A percentile compares a stretch with the other conserved stretches of the same genome.
phyloP scores from a whole-genome alignment of 257 asterid species.

The Anisodus tanguticus region DNA sequence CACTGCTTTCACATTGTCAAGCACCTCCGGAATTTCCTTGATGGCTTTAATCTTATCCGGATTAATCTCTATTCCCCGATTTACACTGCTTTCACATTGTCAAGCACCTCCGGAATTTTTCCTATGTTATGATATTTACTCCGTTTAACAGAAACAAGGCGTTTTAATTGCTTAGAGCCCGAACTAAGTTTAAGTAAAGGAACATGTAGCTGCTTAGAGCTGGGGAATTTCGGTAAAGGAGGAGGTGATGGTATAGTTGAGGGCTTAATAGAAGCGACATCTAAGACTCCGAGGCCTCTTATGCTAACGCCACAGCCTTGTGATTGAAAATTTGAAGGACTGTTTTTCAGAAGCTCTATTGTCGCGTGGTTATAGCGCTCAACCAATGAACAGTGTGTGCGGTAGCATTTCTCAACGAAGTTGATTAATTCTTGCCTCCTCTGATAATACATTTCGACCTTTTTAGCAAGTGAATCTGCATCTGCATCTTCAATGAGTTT shows the following conservation, averaged over 20 bases:
- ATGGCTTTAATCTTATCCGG: too few species aligned
- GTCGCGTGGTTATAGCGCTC: conserved; percentile 50
- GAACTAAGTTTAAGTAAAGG: conserved; percentile 52
- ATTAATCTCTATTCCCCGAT: too few species aligned
- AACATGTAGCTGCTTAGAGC: conserved; percentile 81
- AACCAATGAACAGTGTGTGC: conserved; percentile 63
- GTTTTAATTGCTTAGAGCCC: conserved; percentile 57
- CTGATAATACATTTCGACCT: conserved; percentile 68
- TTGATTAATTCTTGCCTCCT: conserved; percentile 60
- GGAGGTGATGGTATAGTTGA: conserved; percentile 54
- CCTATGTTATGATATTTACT: conserved; percentile 40
- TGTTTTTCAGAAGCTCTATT: too few species aligned
- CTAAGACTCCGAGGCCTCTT: conserved; percentile 38
- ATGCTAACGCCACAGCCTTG: conserved; percentile 63
- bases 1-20: too few species aligned
- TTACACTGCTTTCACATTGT: too few species aligned
- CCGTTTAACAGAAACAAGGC: conserved; percentile 34
- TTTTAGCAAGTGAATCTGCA: conserved; percentile 70
- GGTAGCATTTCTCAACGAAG: conserved; percentile 66
- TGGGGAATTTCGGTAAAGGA: conserved; percentile 61
- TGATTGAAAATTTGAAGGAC: conserved; percentile 67
- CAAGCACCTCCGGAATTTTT: too few species aligned
- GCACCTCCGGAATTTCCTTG: too few species aligned
- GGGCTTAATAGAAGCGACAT: conserved; percentile 64
- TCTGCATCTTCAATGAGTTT: conserved; percentile 69